Conservation (phyloP, 2,329 filamentous ascomycete genomes). For the Dactylonectria estremocensis region DNA sequence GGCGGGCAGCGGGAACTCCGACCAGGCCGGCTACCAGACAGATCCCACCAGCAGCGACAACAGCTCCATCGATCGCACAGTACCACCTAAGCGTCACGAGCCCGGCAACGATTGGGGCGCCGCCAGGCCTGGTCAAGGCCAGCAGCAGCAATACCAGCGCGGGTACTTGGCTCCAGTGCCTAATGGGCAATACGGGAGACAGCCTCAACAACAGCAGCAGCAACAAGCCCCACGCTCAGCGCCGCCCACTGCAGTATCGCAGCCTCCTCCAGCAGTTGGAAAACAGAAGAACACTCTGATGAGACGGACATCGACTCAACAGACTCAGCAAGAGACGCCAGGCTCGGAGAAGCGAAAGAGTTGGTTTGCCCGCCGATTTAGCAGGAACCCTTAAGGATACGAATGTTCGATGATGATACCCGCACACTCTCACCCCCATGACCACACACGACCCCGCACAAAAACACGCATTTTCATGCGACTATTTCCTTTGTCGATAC, state of each 20-base stretch:
- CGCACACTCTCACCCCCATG: background rate
- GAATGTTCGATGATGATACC: slow-evolving; percentile 9
- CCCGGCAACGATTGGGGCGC: slow-evolving; percentile 77
- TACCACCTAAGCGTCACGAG: slow-evolving; percentile 68
- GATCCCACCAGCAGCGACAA: slow-evolving; percentile 92
- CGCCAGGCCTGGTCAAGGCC: slow-evolving; percentile 66
- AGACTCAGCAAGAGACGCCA: slow-evolving; percentile 40
- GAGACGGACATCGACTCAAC: slow-evolving; percentile 48
- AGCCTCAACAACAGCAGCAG: slow-evolving; percentile 45
- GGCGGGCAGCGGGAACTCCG: slow-evolving; percentile 80
- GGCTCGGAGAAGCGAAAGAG: slow-evolving; percentile 84
- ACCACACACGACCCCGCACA: slow-evolving; percentile 20
- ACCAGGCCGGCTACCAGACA: slow-evolving; percentile 85
- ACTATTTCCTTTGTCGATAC: slow-evolving; percentile 49
- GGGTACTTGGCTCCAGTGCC: slow-evolving; percentile 56
- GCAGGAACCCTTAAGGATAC: slow-evolving; percentile 63
- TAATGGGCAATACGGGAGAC: slow-evolving; percentile 41
- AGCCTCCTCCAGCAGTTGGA: slow-evolving; percentile 38
- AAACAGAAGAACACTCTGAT: slow-evolving; percentile 51
- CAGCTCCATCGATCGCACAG: slow-evolving; percentile 86
- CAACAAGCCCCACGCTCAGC: slow-evolving; percentile 46
- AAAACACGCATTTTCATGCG: slow-evolving; percentile 31
- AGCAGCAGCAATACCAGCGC: slow-evolving; percentile 59
- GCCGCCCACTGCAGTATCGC: slow-evolving; percentile 40
- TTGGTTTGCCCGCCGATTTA: slow-evolving; percentile 89